Base-by-base conservation (phyloP, 2,329 filamentous ascomycete species). In the Aphanocladium album region DNA sequence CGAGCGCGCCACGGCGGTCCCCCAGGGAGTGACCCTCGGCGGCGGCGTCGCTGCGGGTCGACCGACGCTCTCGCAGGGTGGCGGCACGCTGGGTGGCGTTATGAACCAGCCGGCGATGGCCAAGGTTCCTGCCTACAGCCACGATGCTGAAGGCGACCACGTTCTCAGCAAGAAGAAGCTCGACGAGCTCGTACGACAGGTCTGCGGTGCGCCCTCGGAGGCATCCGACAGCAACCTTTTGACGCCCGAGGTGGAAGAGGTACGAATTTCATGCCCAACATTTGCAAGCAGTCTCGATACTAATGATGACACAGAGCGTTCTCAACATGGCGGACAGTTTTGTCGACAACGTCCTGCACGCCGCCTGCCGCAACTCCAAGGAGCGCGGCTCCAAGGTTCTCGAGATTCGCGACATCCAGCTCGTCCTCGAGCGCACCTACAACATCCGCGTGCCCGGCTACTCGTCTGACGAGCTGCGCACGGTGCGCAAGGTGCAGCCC, bases 151-250 rank as follows among this genome's bases (percentile, higher is more conserved):
- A 71, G 92, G 91, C 27, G 92, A 97, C 69, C 88, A 93, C 47
- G 89, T 99, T 1, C 80, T 99, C n/a, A 96, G 89, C 77, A 97
- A 97, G 84, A 96, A 96, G 78, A 98, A 96, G 77, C 82, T 99
- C 45, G 93, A 99, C 70, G 93, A 97, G 72, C 82, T 99, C 41
- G 93, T 98, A 9, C 86, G 93, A 55, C 93, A 98, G 75, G 92
- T 98, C 62, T 96, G 91, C 39, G 93, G 93, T 58, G 89, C 89
- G 11, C 87, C 86, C 27, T 83, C 85, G 1, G 88, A 90, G 63
- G 80, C 84, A n/a, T 83, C 85, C 52, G 89, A 90, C 65, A 87
- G 86, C 63, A 91, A 93, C 71, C 84, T 88, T 41, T 78, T 98
- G 65, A 91, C 91, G 30, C 91, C 95, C 0, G 95, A 98, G 67